Conservation (phyloP, 495 filamentous ascomycete species). For the Pyrenopolyporus hunteri region DNA sequence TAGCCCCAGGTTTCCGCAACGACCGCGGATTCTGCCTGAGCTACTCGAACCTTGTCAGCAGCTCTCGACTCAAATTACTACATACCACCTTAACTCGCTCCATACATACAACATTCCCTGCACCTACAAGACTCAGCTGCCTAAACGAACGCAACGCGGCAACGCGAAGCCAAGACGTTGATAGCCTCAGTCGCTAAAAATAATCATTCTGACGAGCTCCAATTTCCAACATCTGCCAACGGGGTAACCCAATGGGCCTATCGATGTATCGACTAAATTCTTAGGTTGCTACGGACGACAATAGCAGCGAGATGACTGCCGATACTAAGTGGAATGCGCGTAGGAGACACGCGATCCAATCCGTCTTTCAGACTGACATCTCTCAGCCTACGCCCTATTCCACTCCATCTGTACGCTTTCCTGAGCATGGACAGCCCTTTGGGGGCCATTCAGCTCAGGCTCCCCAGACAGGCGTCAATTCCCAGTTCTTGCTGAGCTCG, state of each 20-base stretch:
- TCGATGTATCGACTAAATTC: conserved; percentile 15
- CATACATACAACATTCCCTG: conserved; percentile 6
- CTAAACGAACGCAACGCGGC: conserved; percentile 9
- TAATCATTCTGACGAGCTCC: conserved; percentile 29
- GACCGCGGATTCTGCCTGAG: conserved; percentile 17
- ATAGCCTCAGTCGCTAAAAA: conserved; percentile 31
- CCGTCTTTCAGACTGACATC: conserved; percentile 56
- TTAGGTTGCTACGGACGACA: conserved; percentile 10
- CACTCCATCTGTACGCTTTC: conserved; percentile 44
- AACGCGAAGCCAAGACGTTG: too few species aligned
- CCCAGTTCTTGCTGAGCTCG: conserved; percentile 21
- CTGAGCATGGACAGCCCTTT: conserved; percentile 48
- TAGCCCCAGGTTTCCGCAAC: conserved; percentile 10
- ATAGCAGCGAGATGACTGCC: conserved; percentile 29
- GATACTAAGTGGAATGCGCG: conserved; percentile 49
- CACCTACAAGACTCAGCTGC: conserved; percentile 24
- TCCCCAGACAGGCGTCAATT: conserved; percentile 18
- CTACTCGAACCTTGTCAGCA: conserved; percentile 19
- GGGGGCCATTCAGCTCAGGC: conserved; percentile 40
- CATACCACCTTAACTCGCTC: conserved; percentile 5
- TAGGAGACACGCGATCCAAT: conserved; percentile 54
- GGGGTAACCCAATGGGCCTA: conserved; percentile 13
- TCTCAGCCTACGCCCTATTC: conserved; percentile 53
- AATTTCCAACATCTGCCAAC: conserved; percentile 3
- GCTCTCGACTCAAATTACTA: conserved; percentile 2